Conservation (phyloP, 2,329 filamentous ascomycete genomes). For the Paecilomyces sp. region DNA sequence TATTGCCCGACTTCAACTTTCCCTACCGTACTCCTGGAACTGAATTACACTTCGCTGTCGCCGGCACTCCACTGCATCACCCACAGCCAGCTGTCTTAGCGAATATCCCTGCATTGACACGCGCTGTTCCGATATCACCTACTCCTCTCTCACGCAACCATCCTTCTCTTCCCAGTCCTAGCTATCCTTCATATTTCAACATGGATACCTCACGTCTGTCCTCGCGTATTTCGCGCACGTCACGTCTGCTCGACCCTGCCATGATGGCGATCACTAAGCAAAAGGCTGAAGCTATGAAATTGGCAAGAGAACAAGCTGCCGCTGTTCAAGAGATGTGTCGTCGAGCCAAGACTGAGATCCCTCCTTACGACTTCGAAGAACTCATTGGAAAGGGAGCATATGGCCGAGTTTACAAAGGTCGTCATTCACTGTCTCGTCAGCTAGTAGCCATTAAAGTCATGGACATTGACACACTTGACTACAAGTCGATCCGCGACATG, state of each 20-base stretch:
- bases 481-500: constrained; percentile 38
- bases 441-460: constrained; percentile 47
- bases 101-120: not conserved
- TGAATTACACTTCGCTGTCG: not conserved
- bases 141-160: not conserved
- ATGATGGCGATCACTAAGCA: constrained; percentile 41
- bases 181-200: constrained; percentile 7
- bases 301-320: constrained; percentile 39
- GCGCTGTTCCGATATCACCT: not conserved
- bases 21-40: not conserved
- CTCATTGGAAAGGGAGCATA: constrained; percentile 46
- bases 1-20: not conserved
- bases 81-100: not conserved
- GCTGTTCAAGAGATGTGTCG: constrained; percentile 42
- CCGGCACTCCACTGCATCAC: not conserved
- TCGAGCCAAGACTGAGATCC: constrained; percentile 35
- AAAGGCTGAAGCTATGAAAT: constrained; percentile 40
- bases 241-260: constrained; percentile 32
- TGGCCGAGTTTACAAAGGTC: constrained; percentile 45
- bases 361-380: constrained; percentile 44
- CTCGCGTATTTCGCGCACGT: constrained; percentile 24
- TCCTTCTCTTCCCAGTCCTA: constrained; percentile 7
- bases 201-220: not conserved
- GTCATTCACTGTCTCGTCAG: constrained; percentile 29
- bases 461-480: constrained; percentile 44